These are phyloP conservation scores for Aspergillus sp. DNA, from an alignment of 2,329 filamentous ascomycete genomes.

Conservation along the genomic window DNA sequence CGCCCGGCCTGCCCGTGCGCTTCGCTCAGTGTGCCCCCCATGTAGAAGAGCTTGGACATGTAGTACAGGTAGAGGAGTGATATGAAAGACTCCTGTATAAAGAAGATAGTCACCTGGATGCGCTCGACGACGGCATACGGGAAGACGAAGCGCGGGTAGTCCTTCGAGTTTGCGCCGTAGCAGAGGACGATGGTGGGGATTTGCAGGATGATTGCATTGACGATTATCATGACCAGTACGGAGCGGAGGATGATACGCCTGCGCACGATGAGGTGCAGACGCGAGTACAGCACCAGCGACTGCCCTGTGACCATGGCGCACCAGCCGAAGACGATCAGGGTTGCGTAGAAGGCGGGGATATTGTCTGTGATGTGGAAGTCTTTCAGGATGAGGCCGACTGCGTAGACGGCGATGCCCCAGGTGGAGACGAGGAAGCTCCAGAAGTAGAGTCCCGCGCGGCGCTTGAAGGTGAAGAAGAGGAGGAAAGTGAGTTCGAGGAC, in stretches of 20 bases:
- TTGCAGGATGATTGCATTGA: slow-evolving; percentile 54
- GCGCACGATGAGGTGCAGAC: slow-evolving; percentile 58
- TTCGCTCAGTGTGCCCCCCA: neutral
- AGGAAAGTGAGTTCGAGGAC: slow-evolving; percentile 49
- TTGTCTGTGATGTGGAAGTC: slow-evolving; percentile 37
- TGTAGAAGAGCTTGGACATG: neutral
- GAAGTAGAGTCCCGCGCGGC: slow-evolving; percentile 49
- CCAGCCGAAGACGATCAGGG: slow-evolving; percentile 53
- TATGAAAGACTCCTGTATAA: neutral
- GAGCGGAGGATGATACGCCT: slow-evolving; percentile 47
- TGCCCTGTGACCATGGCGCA: slow-evolving; percentile 61
- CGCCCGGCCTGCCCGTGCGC: neutral
- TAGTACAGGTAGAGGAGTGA: neutral
- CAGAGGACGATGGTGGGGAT: slow-evolving; percentile 54
- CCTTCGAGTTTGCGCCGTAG: slow-evolving; percentile 36
- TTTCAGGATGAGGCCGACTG: slow-evolving; percentile 48
- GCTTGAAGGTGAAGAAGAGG: slow-evolving; percentile 48
- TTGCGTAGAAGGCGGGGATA: slow-evolving; percentile 25
- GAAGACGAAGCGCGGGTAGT: slow-evolving; percentile 13
- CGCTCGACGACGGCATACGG: slow-evolving; percentile 43
- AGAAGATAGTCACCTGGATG: neutral
- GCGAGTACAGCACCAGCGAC: slow-evolving; percentile 61
- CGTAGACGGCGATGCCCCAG: slow-evolving; percentile 45
- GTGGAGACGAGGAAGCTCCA: slow-evolving; percentile 46
- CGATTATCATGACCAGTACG: slow-evolving; percentile 57